These are phyloP conservation scores for Geotrichum restrictum DNA, from an alignment of 1,139 yeast genomes.

Conservation along the genomic window DNA sequence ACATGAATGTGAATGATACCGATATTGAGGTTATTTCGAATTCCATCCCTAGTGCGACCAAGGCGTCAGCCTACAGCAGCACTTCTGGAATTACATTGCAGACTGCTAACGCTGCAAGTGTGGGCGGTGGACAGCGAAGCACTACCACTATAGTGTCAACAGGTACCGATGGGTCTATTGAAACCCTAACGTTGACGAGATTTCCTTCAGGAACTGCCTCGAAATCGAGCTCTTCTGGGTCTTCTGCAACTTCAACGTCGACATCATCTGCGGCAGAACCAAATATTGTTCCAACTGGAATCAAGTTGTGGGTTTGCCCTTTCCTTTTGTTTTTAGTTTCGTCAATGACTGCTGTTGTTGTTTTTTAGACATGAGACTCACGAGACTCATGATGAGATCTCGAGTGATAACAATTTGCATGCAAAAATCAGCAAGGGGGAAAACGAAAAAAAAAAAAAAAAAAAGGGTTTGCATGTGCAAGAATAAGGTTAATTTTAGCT, in stretches of 20 bases:
- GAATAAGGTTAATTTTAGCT: too few relatives aligned
- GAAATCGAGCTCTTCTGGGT: background rate
- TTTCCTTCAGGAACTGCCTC: background rate
- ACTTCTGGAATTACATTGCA: slow-evolving; percentile 11
- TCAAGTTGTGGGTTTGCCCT: background rate
- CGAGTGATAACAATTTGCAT: too few relatives aligned
- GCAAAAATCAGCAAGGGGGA: too few relatives aligned
- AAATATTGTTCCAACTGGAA: background rate
- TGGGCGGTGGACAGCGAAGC: slow-evolving; percentile 1
- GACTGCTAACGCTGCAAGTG: slow-evolving; percentile 1
- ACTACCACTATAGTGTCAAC: slow-evolving; percentile 1
- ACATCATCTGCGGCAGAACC: background rate
- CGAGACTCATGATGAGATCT: too few relatives aligned
- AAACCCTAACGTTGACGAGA: background rate
- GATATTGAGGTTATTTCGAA: slow-evolving; percentile 27
- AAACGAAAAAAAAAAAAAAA: too few relatives aligned
- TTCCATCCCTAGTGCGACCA: slow-evolving; percentile 19
- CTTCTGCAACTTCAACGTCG: background rate
- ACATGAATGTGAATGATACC: slow-evolving; percentile 25
- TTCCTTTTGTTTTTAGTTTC: background rate
- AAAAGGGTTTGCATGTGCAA: too few relatives aligned
- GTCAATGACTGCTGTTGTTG: background rate
- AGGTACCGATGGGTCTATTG: slow-evolving; percentile 1
- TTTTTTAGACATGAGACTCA: background rate
- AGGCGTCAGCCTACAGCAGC: slow-evolving; percentile 17